Percentiles rank a stretch among this genome's conserved stretches.
Conservation (phyloP, 768 basidiomycete species). For the Trametes coccinea region DNA sequence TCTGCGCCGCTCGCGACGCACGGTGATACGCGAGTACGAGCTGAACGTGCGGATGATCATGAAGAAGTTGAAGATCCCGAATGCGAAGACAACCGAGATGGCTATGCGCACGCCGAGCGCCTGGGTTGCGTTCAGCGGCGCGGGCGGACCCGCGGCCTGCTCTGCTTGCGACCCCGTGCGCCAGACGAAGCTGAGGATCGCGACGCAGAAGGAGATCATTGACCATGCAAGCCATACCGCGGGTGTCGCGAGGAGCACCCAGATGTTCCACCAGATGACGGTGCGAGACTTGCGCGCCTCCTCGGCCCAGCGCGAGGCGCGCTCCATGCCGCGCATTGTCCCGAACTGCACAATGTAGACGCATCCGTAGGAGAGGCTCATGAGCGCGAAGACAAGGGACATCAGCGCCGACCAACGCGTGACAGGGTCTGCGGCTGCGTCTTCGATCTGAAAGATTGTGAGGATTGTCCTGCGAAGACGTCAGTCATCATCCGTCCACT, state of each 20-base stretch:
- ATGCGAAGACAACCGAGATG: conserved; percentile 51
- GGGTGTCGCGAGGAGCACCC: conserved; percentile 68
- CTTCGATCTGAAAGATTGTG: conserved; percentile 59
- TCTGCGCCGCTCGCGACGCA: conserved; percentile 13
- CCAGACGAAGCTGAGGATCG: conserved; percentile 71
- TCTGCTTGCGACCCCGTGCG: conserved; percentile 54
- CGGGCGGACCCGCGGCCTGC: conserved; percentile 27
- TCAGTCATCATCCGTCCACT: not conserved
- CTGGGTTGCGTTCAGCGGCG: conserved; percentile 38
- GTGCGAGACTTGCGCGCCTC: conserved; percentile 57
- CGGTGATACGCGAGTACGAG: conserved; percentile 44
- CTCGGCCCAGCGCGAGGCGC: conserved; percentile 75
- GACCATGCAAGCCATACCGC: conserved; percentile 76
- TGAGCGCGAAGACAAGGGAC: conserved; percentile 65
- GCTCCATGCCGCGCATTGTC: conserved; percentile 71
- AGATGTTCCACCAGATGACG: conserved; percentile 62
- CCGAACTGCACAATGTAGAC: conserved; percentile 72
- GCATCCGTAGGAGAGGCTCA: conserved; percentile 74
- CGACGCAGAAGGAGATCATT: conserved; percentile 61
- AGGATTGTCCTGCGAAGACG: conserved; percentile 52
- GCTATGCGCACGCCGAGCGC: conserved; percentile 55
- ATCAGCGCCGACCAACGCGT: conserved; percentile 62
- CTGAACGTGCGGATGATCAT: conserved; percentile 64
- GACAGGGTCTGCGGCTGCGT: conserved; percentile 57
- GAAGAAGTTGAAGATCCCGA: conserved; percentile 62